Percentiles rank a stretch among this genome's conserved stretches.
phyloP scores from a whole-genome alignment of 2,329 filamentous ascomycete genomes.

The Sarocladiaceae sp. region DNA sequence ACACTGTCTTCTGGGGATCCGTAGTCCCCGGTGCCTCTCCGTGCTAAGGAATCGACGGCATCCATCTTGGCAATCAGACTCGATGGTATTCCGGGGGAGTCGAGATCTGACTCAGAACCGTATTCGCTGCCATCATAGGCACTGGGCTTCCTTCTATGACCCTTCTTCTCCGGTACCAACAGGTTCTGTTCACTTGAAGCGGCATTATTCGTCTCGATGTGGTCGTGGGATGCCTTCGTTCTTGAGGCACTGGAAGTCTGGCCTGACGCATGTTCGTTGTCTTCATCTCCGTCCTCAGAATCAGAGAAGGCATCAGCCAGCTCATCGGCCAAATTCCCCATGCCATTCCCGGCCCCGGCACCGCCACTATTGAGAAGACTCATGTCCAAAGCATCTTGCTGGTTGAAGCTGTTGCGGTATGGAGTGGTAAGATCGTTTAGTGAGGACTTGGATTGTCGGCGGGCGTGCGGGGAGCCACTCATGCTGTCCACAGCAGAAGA shows the following conservation, averaged over 20 bases:
- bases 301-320: constrained; percentile 67
- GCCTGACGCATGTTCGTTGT: constrained; percentile 31
- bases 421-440: constrained; percentile 44
- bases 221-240: constrained; percentile 7
- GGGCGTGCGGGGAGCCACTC: constrained; percentile 37
- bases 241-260: neutral
- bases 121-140: constrained; percentile 70
- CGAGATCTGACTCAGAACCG: constrained; percentile 64
- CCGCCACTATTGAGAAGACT: constrained; percentile 37
- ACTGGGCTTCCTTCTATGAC: constrained; percentile 47
- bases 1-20: constrained; percentile 60
- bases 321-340: constrained; percentile 77
- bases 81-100: constrained; percentile 60
- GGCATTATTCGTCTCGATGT: constrained; percentile 10
- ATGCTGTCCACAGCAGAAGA: constrained; percentile 48
- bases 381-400: constrained; percentile 41
- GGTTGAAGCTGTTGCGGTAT: constrained; percentile 41
- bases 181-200: constrained; percentile 18
- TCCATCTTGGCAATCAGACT: constrained; percentile 65
- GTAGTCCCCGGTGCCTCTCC: constrained; percentile 59
- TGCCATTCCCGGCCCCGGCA: constrained; percentile 43
- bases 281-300: constrained; percentile 54
- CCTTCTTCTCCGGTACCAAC: constrained; percentile 35
- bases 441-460: constrained; percentile 46
- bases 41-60: constrained; percentile 63